A percentile compares a stretch with the other conserved stretches of the same genome.
These are phyloP conservation scores for Trichothecium sympodiale DNA, from an alignment of 2,329 filamentous ascomycete species.

Conservation along the genomic window DNA sequence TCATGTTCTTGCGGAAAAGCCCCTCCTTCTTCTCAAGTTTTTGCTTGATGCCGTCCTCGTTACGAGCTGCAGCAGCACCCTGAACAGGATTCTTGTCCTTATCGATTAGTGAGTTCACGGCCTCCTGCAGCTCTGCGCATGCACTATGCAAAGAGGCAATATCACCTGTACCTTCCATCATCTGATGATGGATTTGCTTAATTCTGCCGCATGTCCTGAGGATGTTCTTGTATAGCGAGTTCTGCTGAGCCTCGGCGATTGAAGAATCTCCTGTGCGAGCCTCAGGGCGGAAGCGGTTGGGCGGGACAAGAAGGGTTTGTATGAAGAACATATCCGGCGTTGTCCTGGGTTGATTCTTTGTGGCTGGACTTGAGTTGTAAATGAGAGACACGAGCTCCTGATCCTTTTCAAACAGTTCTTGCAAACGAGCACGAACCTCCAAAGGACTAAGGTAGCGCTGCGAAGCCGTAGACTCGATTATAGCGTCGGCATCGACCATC, in stretches of 20 bases:
- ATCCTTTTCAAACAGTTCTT: conserved; percentile 76
- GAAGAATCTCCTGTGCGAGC: conserved; percentile 69
- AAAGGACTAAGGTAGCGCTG: conserved; percentile 74
- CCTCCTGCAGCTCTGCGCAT: conserved; percentile 76
- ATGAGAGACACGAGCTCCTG: conserved; percentile 74
- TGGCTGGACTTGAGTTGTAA: conserved; percentile 62
- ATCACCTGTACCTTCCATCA: conserved; percentile 33
- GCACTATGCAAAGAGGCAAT: conserved; percentile 71
- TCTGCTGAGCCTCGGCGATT: conserved; percentile 81
- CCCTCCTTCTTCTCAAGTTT: conserved; percentile 98
- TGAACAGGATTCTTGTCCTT: conserved; percentile 74
- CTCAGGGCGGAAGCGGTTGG: conserved; percentile 84
- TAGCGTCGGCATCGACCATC: conserved; percentile 19
- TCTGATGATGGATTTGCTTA: conserved; percentile 49
- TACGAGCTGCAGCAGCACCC: conserved; percentile 63
- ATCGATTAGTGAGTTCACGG: conserved; percentile 88
- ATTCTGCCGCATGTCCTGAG: conserved; percentile 65
- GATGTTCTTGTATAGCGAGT: conserved; percentile 77
- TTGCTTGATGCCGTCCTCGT: conserved; percentile 94
- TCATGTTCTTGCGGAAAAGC: conserved; percentile 98
- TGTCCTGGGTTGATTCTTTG: conserved; percentile 45
- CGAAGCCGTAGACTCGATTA: conserved; percentile 16
- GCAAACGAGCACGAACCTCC: conserved; percentile 71
- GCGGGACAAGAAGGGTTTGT: conserved; percentile 74
- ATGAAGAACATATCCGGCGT: conserved; percentile 91